Percentiles rank a stretch among this genome's conserved stretches.
Conservation (phyloP, 208 protist genomes). For the Crithidia acanthocephali region DNA sequence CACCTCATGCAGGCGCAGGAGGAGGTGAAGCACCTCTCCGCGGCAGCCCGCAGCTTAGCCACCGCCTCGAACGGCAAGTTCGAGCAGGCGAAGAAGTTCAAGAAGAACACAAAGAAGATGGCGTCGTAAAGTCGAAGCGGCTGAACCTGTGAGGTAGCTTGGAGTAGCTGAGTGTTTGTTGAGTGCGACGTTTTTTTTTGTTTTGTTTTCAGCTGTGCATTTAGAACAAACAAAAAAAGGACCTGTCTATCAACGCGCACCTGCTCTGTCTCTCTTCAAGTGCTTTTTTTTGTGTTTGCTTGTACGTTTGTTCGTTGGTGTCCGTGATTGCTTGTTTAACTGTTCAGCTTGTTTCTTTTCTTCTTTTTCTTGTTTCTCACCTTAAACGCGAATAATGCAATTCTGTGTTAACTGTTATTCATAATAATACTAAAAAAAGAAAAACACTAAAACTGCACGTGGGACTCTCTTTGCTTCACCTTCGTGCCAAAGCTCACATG, state of each 20-base stretch:
- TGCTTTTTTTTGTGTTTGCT: background rate
- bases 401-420: constrained; percentile 6
- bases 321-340: background rate
- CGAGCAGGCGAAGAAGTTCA: constrained; percentile 71
- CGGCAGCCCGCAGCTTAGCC: constrained; percentile 67
- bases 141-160: no score
- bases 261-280: background rate
- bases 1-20: constrained; percentile 71
- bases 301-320: no score
- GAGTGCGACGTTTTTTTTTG: background rate
- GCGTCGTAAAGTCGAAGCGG: constrained; percentile 25
- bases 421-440: constrained; percentile 13
- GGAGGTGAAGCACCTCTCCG: constrained; percentile 83
- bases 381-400: constrained; percentile 10
- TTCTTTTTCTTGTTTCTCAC: no score
- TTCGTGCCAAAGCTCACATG: no score
- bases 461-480: background rate
- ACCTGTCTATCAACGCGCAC: no score
- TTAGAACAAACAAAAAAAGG: no score
- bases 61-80: constrained; percentile 95
- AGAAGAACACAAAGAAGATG: constrained; percentile 64
- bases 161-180: no score
- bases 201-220: constrained; percentile 2
- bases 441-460: constrained; percentile 6
- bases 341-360: no score